These are phyloP conservation scores for Phylloboletellus chloephorus DNA, from an alignment of 1,284 basidiomycete species.

Conservation along the genomic window DNA sequence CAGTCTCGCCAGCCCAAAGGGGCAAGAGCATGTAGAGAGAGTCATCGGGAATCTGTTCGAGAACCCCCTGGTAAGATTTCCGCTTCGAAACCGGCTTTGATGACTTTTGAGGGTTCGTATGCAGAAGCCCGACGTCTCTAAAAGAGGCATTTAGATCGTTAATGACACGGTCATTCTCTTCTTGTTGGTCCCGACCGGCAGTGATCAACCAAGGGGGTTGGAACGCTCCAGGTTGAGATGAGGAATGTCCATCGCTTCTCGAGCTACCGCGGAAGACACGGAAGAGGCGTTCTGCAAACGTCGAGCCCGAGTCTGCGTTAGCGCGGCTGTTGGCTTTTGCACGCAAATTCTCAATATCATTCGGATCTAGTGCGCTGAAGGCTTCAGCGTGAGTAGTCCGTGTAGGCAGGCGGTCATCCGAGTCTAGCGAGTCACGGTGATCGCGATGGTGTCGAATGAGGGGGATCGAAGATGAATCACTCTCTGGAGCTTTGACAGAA, in stretches of 20 bases:
- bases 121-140: slow-evolving; percentile 71
- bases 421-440: slow-evolving; percentile 31
- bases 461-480: slow-evolving; percentile 11
- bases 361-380: slow-evolving; percentile 63
- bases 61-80: slow-evolving; percentile 40
- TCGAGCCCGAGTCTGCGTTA: slow-evolving; percentile 20
- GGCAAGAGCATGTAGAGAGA: slow-evolving; percentile 77
- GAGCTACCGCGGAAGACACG: slow-evolving; percentile 20
- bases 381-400: slow-evolving; percentile 71
- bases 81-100: slow-evolving; percentile 23
- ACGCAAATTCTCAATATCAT: slow-evolving; percentile 48
- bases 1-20: slow-evolving; percentile 72
- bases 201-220: slow-evolving; percentile 67
- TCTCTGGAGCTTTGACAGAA: slow-evolving; percentile 9
- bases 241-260: slow-evolving; percentile 22
- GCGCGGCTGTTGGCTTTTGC: slow-evolving; percentile 20
- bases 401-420: slow-evolving; percentile 32
- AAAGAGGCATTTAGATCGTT: slow-evolving; percentile 68
- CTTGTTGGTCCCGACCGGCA: slow-evolving; percentile 56
- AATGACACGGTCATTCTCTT: slow-evolving; percentile 61
- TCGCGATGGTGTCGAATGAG: slow-evolving; percentile 13
- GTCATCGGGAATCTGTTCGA: slow-evolving; percentile 59
- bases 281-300: slow-evolving; percentile 21
- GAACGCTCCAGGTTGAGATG: slow-evolving; percentile 38
- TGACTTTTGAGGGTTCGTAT: slow-evolving; percentile 42